phyloP scores from a whole-genome alignment of 2,329 filamentous ascomycete species.

The Zarea fungicola region DNA sequence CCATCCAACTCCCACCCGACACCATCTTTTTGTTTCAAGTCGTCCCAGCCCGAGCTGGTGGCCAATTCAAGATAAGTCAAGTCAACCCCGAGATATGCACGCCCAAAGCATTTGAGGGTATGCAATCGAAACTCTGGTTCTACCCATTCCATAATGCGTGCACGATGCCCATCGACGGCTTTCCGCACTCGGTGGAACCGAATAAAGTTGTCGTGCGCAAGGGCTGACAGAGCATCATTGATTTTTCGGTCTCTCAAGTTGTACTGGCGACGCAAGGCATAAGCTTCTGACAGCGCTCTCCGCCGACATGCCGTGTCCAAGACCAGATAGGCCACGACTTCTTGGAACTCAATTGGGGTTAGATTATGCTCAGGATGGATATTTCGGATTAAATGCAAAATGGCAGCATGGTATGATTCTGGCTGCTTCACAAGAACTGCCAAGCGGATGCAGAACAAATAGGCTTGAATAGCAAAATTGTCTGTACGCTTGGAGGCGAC shows the following conservation, averaged over 20 bases:
- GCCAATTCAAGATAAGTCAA: slow-evolving; percentile 62
- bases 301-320: slow-evolving; percentile 86
- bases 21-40: slow-evolving; percentile 60
- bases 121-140: slow-evolving; percentile 68
- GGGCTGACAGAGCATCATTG: slow-evolving; percentile 59
- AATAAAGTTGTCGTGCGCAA: slow-evolving; percentile 80
- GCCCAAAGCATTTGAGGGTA: slow-evolving; percentile 80
- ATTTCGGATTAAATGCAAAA: slow-evolving; percentile 68
- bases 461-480: slow-evolving; percentile 79
- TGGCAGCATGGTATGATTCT: slow-evolving; percentile 84
- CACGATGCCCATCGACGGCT: slow-evolving; percentile 73
- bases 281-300: slow-evolving; percentile 67
- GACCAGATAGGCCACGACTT: slow-evolving; percentile 75
- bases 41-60: slow-evolving; percentile 66
- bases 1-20: slow-evolving; percentile 82
- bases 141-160: slow-evolving; percentile 75
- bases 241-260: slow-evolving; percentile 62
- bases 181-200: slow-evolving; percentile 67
- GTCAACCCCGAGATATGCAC: slow-evolving; percentile 72
- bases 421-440: slow-evolving; percentile 76
- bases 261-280: slow-evolving; percentile 57
- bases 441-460: slow-evolving; percentile 85
- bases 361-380: slow-evolving; percentile 68
- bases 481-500: slow-evolving; percentile 72
- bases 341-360: slow-evolving; percentile 65